Percentiles rank a stretch among this genome's conserved stretches.
Conservation (phyloP, 306 rosid species). For the Acacia melanoxylon region DNA sequence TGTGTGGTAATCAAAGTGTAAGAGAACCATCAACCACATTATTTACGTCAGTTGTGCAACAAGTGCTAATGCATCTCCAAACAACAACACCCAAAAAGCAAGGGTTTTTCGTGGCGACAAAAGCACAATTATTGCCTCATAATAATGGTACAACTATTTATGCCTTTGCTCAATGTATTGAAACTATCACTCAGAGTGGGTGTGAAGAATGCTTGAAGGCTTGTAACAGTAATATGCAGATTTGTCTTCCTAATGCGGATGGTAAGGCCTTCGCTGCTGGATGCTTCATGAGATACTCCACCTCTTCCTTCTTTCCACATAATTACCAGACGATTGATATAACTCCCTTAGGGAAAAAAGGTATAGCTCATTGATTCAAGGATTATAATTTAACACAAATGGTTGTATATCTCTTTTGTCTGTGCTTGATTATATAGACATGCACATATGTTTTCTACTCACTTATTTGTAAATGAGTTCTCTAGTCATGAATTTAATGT, state of each 20-base stretch:
- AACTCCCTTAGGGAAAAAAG: not conserved
- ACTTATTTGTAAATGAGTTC: not conserved
- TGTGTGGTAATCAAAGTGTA: not conserved
- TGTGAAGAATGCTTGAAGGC: not conserved
- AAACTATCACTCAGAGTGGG: not conserved
- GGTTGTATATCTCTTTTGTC: not conserved
- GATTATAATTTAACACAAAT: no score
- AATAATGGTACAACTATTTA: not conserved
- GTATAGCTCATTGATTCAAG: not conserved
- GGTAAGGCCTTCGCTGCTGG: not conserved
- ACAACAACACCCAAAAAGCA: not conserved
- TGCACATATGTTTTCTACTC: not conserved
- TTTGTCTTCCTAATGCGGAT: not conserved
- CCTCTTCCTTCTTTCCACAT: not conserved
- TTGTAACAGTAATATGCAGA: not conserved
- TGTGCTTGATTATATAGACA: not conserved
- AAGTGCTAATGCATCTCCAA: not conserved
- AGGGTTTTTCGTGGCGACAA: not conserved
- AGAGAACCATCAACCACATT: not conserved
- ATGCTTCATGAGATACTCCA: slow-evolving; percentile 3
- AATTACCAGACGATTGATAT: not conserved
- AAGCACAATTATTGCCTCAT: not conserved
- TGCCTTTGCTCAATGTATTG: not conserved
- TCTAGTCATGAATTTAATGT: not conserved
- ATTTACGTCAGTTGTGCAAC: not conserved